Base-by-base conservation (phyloP, 305 asterid species). In the Plantago lanceolata region DNA sequence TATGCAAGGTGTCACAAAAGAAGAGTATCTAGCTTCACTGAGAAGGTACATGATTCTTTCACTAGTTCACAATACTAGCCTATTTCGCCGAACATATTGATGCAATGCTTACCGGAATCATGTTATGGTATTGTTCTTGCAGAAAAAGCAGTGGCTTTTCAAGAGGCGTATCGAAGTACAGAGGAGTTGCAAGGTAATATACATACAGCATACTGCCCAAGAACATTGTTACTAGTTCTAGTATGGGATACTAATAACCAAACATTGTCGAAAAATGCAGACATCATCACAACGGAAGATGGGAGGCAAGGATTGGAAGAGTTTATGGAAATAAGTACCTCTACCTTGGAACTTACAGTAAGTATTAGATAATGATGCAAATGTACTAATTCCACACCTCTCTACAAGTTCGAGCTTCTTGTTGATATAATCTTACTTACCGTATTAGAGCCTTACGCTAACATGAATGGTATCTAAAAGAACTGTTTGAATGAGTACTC, bases 221-320 rank as follows among this genome's bases (percentile, higher is more conserved):
- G 20, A 17, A 53, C 53, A 0, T 20, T 19, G 66, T 44, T 17
- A n/a, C 18, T 4, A 47, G 15, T 40, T 47, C 48, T 19, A 21
- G 54, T 61, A 40, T 40, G 15, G 45, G 11, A 0, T 40, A 9
- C 37, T 16, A n/a, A n/a, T 63, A 68, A 73, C 64, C 44, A 56
- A 28, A 55, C 17, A 21, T 47, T 56, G 48, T 48, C 45, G 11
- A 15, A 68, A 40, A 61, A 50, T 70, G 75, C 80, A 88, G 96
- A 50, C 96, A 88, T 71, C 96, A 86, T 76, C 90, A 88, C 54
- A 88, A 84, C 53, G 92, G 96, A 63, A 76, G 92, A 72, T 88
- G 96, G 94, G 96, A 88, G 73, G 95, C 96, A 61, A 81, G 96
- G 62, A 86, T 85, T 50, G 95, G 96, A 19, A 75, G 95, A 68